Evolutionary conservation across 1,139 yeast genomes (phyloP).

Genomic region (Kodamaea fungicola): DNA sequence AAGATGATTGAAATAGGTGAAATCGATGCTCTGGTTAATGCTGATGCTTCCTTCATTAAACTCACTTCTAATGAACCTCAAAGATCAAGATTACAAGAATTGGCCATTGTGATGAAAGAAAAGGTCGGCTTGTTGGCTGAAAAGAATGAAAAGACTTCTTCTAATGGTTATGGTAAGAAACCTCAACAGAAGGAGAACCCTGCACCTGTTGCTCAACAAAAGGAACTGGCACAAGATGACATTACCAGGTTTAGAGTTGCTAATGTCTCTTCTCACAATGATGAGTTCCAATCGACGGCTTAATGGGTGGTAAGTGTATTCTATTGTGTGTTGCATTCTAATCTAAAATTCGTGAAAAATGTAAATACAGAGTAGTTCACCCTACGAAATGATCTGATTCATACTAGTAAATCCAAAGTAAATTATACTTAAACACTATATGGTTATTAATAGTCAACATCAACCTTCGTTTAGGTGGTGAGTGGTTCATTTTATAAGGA

Average conservation of each 20-base stretch:
- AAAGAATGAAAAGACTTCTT: constrained; percentile 79
- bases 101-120: constrained; percentile 84
- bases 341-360: neutral
- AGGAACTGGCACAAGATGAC: constrained; percentile 34
- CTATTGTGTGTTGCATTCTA: neutral
- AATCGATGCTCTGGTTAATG: constrained; percentile 57
- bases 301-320: constrained; percentile 4
- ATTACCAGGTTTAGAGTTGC: constrained; percentile 45
- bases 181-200: constrained; percentile 22
- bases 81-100: constrained; percentile 80
- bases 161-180: constrained; percentile 62
- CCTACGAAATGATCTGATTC: too few relatives aligned
- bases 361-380: too few relatives aligned
- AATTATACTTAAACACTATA: too few relatives aligned
- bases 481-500: too few relatives aligned
- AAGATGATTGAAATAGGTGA: constrained; percentile 78
- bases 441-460: too few relatives aligned
- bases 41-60: constrained; percentile 57
- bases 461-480: too few relatives aligned
- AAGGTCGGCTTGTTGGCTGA: constrained; percentile 79
- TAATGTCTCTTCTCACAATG: constrained; percentile 44
- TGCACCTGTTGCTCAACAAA: constrained; percentile 20
- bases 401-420: too few relatives aligned
- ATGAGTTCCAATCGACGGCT: constrained; percentile 41
- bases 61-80: constrained; percentile 72